Base-by-base conservation (phyloP, 1,284 basidiomycete genomes). In the Fomitopsis schrenkii region DNA sequence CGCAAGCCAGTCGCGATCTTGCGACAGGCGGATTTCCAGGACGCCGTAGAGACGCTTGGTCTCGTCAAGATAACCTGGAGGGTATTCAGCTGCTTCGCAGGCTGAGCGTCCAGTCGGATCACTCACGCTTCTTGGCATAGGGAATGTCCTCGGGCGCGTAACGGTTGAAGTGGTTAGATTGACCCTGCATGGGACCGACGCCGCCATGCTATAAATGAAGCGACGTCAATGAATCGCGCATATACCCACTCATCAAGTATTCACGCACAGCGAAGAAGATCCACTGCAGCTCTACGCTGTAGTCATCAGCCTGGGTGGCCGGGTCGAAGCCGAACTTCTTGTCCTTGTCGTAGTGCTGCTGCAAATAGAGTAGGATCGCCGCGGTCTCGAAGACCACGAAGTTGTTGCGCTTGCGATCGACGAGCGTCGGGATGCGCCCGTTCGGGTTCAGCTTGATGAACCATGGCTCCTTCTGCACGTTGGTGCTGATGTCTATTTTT, bases 31-130 rank as follows among this genome's bases (percentile, higher is more conserved):
- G 60, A 84, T 83, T 66, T 94, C 86, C 59, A 94, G 81, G 9
- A 94, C 92, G 44, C 82, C 77, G 71, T 90, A 93, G 5, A 95
- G 80, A 35, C 93, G 83, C 71, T 86, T 86, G 2, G 90, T 90
- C 78, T 95, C 93, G 40, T 90, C 83, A 30, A 82, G 66, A 75
- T 93, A 94, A 56, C 90, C 83, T 85, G 75, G 38, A 15, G 14
- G 3, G 4, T 40, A 33, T 26, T 19, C 22, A 33, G 26, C 5
- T 10, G 6, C 6, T 33, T 63, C 7, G 14, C 9, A 10, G 22
- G 12, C 6, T 46, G 45, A 9, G 2, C 19, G 14, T 46, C 5
- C 14, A 40, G 38, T 4, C 38, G n/a, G 17, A 36, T 26, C 9
- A 68, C 76, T 62, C 60, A 84, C 85, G 80, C 63, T 83, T 83